Evolutionary conservation across 2,329 filamentous ascomycete species (phyloP).

Genomic region (Xylaria sp.): DNA sequence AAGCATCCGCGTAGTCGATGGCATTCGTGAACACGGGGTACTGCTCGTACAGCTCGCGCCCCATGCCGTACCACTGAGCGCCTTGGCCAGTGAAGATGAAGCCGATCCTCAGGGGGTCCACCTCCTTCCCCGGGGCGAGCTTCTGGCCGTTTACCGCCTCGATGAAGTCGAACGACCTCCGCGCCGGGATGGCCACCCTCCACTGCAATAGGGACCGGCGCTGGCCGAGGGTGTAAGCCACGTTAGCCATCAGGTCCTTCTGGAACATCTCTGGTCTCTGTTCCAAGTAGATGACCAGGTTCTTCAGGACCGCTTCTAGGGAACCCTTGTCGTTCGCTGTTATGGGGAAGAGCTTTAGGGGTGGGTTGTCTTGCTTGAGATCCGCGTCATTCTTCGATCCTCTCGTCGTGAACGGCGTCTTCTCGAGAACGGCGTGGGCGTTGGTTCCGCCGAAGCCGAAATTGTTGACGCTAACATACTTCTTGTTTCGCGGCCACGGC

Average conservation of each 20-base stretch:
- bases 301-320: slow-evolving; percentile 42
- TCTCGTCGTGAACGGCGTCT: slow-evolving; percentile 40
- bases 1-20: slow-evolving; percentile 41
- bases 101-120: slow-evolving; percentile 40
- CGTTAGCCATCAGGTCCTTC: slow-evolving; percentile 47
- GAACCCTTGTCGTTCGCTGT: slow-evolving; percentile 45
- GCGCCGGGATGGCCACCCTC: slow-evolving; percentile 47
- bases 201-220: slow-evolving; percentile 48
- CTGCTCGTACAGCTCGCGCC: slow-evolving; percentile 43
- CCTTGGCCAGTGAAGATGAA: slow-evolving; percentile 49
- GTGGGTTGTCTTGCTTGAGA: slow-evolving; percentile 34
- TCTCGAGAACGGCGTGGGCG: slow-evolving; percentile 36
- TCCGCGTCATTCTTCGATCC: slow-evolving; percentile 38
- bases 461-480: slow-evolving; percentile 47
- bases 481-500: slow-evolving; percentile 52
- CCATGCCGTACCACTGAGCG: slow-evolving; percentile 47
- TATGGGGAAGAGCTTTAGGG: slow-evolving; percentile 47
- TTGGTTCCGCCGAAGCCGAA: slow-evolving; percentile 39
- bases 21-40: slow-evolving; percentile 42
- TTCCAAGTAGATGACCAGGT: slow-evolving; percentile 45
- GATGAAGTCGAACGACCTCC: slow-evolving; percentile 49
- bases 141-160: slow-evolving; percentile 46
- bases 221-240: slow-evolving; percentile 53
- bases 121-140: slow-evolving; percentile 40
- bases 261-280: slow-evolving; percentile 49